A percentile compares a stretch with the other conserved stretches of the same genome.
These are phyloP conservation scores for Cercospora brassicicola DNA, from an alignment of 2,329 filamentous ascomycete genomes.

Conservation along the genomic window DNA sequence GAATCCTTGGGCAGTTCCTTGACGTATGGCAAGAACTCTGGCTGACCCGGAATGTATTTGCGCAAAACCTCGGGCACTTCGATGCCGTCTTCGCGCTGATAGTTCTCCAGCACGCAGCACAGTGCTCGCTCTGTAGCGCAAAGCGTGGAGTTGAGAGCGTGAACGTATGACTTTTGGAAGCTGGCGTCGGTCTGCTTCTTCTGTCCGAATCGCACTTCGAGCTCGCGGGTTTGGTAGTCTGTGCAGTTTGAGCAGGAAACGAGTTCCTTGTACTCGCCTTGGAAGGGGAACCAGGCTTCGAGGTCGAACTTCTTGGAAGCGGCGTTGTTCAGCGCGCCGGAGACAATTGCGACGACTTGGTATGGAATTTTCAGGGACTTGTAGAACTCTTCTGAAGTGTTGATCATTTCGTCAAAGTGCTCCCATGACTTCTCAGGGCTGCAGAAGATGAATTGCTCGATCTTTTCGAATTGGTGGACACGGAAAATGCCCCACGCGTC, in stretches of 20 bases:
- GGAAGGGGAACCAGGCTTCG: constrained; percentile 94
- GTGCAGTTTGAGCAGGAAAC: constrained; percentile 98
- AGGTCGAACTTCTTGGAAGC: constrained; percentile 92
- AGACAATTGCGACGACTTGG: constrained; percentile 89
- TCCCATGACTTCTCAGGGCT: constrained; percentile 92
- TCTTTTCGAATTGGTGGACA: constrained; percentile 96
- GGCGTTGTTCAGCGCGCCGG: constrained; percentile 89
- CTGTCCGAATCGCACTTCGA: constrained; percentile 87
- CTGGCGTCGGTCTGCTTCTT: constrained; percentile 77
- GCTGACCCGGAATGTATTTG: constrained; percentile 86
- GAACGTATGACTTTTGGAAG: constrained; percentile 87
- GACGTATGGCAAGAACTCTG: constrained; percentile 83
- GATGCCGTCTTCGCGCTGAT: constrained; percentile 84
- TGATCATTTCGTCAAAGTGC: constrained; percentile 90
- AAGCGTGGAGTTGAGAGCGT: constrained; percentile 85
- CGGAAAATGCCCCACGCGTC: constrained; percentile 98
- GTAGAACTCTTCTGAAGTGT: constrained; percentile 90
- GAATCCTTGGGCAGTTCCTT: constrained; percentile 81
- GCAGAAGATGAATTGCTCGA: constrained; percentile 76
- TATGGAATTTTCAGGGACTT: constrained; percentile 85
- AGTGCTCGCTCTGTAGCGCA: constrained; percentile 89
- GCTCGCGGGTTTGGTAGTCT: constrained; percentile 90
- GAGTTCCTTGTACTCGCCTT: constrained; percentile 96
- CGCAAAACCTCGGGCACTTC: constrained; percentile 78
- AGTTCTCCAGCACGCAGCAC: constrained; percentile 95